These are phyloP conservation scores for Rhynchospora breviuscula DNA, from an alignment of 176 grass and related monocot species.

Conservation along the genomic window DNA sequence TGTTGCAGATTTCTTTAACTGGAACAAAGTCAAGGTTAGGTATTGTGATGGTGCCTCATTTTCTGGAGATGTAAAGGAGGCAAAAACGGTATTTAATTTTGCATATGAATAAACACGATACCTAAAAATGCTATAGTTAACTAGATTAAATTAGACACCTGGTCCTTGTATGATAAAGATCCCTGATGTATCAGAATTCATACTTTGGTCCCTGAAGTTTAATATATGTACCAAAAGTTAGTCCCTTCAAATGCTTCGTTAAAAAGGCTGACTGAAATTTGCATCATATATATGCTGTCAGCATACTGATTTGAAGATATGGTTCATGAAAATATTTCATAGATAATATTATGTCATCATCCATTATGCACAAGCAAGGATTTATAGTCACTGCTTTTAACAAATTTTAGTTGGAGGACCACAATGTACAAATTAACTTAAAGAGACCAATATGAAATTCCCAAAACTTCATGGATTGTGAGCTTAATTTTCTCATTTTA, in stretches of 20 bases:
- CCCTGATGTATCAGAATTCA: not conserved
- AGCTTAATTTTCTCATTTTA: too few relatives aligned
- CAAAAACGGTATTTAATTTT: conserved; percentile 26
- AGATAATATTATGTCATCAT: not conserved
- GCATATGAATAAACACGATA: not conserved
- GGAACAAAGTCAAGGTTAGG: conserved; percentile 66
- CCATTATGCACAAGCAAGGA: not conserved
- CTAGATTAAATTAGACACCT: not conserved
- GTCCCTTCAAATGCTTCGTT: not conserved
- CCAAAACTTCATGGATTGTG: not conserved
- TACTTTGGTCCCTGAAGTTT: not conserved
- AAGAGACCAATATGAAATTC: not conserved
- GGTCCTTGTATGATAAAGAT: not conserved
- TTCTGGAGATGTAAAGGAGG: conserved; percentile 49
- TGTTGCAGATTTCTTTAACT: conserved; percentile 63
- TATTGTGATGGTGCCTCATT: conserved; percentile 81
- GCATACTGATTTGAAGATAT: not conserved
- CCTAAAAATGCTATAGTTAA: not conserved
- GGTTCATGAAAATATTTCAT: not conserved
- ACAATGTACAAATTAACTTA: not conserved
- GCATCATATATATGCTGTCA: not conserved
- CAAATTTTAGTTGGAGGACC: too few relatives aligned
- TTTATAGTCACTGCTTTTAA: too few relatives aligned
- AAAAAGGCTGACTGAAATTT: not conserved
- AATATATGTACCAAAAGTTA: not conserved